A percentile compares a stretch with the other conserved stretches of the same genome.
Conservation (phyloP, 768 basidiomycete species). For the Exsudoporus frostii region DNA sequence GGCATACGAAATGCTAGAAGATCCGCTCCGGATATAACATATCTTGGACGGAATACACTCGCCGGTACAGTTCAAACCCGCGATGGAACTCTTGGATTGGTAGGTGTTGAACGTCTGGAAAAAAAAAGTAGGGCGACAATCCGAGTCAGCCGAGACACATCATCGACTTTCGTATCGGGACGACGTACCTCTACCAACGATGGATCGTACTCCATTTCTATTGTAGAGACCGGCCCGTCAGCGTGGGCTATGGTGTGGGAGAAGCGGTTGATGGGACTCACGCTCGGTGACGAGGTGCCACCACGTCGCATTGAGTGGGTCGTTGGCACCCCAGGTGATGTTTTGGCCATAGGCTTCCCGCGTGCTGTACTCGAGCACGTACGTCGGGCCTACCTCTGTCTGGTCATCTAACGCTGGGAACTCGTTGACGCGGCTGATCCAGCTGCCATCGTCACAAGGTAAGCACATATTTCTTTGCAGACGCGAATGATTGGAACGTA, state of each 20-base stretch:
- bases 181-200: slow-evolving; percentile 21
- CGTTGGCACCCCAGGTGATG: slow-evolving; percentile 53
- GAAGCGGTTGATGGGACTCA: slow-evolving; percentile 27
- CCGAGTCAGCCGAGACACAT: not conserved
- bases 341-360: slow-evolving; percentile 59
- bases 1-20: slow-evolving; percentile 51
- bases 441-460: slow-evolving; percentile 39
- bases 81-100: slow-evolving; percentile 66
- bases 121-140: too few species aligned
- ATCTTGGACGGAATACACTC: slow-evolving; percentile 59
- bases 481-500: slow-evolving; percentile 32
- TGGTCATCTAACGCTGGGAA: slow-evolving; percentile 58
- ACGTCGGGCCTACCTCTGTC: slow-evolving; percentile 55
- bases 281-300: slow-evolving; percentile 77
- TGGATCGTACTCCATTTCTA: slow-evolving; percentile 26
- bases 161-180: not conserved
- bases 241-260: not conserved
- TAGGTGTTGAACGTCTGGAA: slow-evolving; percentile 56
- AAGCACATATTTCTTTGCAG: not conserved
- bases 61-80: slow-evolving; percentile 49
- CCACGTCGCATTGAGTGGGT: slow-evolving; percentile 75
- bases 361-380: slow-evolving; percentile 59
- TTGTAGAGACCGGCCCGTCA: not conserved
- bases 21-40: slow-evolving; percentile 72
- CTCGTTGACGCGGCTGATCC: slow-evolving; percentile 58